Evolutionary conservation across 176 grass and related monocot species (phyloP).

Genomic region (Pharus latifolius): DNA sequence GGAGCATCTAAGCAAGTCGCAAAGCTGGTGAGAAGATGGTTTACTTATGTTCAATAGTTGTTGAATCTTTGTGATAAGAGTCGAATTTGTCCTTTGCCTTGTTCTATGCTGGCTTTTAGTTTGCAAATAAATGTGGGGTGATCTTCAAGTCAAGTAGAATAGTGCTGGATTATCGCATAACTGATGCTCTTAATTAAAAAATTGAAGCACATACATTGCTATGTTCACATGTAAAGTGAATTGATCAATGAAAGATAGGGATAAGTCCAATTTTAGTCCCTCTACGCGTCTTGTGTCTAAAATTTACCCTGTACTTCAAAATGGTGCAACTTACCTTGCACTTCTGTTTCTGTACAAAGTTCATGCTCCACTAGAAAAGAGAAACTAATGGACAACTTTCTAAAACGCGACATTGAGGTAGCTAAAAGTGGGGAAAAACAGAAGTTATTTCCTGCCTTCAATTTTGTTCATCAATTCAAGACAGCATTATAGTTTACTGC

Average conservation of each 20-base stretch:
- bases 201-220: no score
- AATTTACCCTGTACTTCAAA: not conserved
- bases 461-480: not conserved
- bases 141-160: no score
- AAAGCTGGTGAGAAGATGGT: conserved; percentile 49
- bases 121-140: no score
- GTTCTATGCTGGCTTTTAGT: not conserved
- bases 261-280: not conserved
- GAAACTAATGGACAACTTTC: not conserved
- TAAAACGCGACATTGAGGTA: not conserved
- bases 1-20: conserved; percentile 96
- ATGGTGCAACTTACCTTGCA: not conserved
- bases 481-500: not conserved
- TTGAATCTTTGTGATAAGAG: not conserved
- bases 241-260: not conserved
- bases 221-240: no score
- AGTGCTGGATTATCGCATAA: no score
- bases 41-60: not conserved
- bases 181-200: no score
- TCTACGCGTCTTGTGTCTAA: not conserved
- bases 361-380: not conserved
- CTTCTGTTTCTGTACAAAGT: not conserved
- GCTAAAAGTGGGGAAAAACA: not conserved
- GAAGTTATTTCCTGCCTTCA: not conserved
- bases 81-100: not conserved